Evolutionary conservation across 371 early-diverging fungal genomes (phyloP).

Genomic region (Mucor plumbeus): DNA sequence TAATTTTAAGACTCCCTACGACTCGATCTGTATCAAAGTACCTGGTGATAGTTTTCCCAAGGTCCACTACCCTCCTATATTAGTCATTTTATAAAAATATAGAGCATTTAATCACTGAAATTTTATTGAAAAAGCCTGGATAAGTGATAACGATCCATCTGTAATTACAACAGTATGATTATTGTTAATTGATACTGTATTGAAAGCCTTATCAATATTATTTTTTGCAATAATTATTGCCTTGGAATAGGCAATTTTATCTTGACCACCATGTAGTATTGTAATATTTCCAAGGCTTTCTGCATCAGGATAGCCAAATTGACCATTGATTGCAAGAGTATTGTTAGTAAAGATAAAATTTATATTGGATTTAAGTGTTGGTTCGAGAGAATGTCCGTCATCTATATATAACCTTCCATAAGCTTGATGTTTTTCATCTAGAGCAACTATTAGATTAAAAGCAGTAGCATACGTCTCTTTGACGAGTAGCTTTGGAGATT

Average conservation of each 20-base stretch:
- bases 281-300: conserved; percentile 5
- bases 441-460: conserved; percentile 54
- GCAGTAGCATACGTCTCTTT: conserved; percentile 43
- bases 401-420: conserved; percentile 58
- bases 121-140: neutral
- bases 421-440: conserved; percentile 46
- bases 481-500: conserved; percentile 47
- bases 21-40: no score
- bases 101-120: neutral
- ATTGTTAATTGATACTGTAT: neutral
- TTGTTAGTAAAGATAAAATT: conserved; percentile 12
- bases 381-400: conserved; percentile 2
- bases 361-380: conserved; percentile 3
- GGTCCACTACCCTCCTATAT: no score
- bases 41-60: no score
- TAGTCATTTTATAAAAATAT: no score
- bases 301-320: conserved; percentile 12
- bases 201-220: neutral
- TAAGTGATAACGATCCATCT: neutral
- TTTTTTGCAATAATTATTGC: neutral
- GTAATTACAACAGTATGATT: neutral
- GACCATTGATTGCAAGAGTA: conserved; percentile 8
- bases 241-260: neutral
- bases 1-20: no score
- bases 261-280: neutral